phyloP scores from a whole-genome alignment of 1,139 yeast species.

The Arxiozyma slooffiae region DNA sequence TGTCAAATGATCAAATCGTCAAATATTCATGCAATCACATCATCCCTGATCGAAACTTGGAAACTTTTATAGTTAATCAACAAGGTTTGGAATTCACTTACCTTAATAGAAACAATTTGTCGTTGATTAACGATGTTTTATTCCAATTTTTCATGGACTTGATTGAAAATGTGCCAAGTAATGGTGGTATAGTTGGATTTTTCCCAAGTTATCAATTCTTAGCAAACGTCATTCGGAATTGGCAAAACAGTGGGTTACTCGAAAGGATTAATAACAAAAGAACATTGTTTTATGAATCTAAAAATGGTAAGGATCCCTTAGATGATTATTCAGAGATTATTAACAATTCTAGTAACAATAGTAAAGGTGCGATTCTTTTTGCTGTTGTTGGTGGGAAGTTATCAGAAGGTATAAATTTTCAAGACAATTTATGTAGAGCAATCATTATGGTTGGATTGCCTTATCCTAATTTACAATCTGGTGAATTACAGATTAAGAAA shows the following conservation, averaged over 20 bases:
- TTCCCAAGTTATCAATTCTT: slow-evolving; percentile 79
- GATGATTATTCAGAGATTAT: slow-evolving; percentile 41
- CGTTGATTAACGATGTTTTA: slow-evolving; percentile 39
- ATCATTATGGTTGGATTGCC: slow-evolving; percentile 87
- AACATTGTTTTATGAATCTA: slow-evolving; percentile 49
- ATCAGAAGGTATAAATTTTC: slow-evolving; percentile 90
- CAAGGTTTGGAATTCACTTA: slow-evolving; percentile 58
- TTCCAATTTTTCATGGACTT: slow-evolving; percentile 44
- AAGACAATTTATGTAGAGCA: slow-evolving; percentile 77
- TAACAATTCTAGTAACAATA: slow-evolving; percentile 6
- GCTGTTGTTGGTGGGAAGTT: slow-evolving; percentile 91
- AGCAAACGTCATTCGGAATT: slow-evolving; percentile 38
- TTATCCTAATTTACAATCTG: slow-evolving; percentile 75
- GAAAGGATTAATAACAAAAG: slow-evolving; percentile 35
- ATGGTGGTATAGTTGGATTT: slow-evolving; percentile 63
- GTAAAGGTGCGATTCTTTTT: slow-evolving; percentile 55
- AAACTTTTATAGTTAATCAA: slow-evolving; percentile 45
- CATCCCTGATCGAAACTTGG: slow-evolving; percentile 59
- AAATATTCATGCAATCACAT: slow-evolving; percentile 76
- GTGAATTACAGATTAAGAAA: slow-evolving; percentile 69
- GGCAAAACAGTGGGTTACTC: slow-evolving; percentile 40
- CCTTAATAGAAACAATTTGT: slow-evolving; percentile 43
- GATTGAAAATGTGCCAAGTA: slow-evolving; percentile 42
- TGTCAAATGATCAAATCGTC: slow-evolving; percentile 37
- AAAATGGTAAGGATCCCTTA: slow-evolving; percentile 40